A percentile compares a stretch with the other conserved stretches of the same genome.
Conservation (phyloP, 179 eudicot species). For the Camellia oleifera region DNA sequence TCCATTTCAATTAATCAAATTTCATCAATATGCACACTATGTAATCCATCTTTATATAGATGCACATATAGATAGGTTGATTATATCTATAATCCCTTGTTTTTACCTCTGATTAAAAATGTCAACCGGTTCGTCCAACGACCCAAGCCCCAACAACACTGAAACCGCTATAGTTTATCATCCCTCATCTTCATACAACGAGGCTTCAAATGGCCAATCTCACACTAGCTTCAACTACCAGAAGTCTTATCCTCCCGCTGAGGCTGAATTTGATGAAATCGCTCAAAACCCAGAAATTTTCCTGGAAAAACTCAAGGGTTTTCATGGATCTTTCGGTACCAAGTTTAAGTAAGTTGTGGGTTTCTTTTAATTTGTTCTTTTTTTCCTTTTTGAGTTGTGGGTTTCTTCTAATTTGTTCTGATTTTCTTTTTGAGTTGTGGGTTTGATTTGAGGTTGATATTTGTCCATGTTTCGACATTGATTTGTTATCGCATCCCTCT, state of each 20-base stretch:
- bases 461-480: background rate
- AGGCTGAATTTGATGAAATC: constrained; percentile 19
- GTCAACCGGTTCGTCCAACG: constrained; percentile 10
- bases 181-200: background rate
- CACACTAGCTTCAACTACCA: background rate
- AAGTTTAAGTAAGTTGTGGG: constrained; percentile 24
- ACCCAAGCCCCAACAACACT: constrained; percentile 12
- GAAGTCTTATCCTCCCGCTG: constrained; percentile 20
- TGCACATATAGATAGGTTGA: background rate
- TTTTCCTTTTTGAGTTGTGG: background rate
- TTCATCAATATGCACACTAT: background rate
- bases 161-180: constrained; percentile 9
- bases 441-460: background rate
- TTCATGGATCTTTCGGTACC: constrained; percentile 16
- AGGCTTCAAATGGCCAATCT: constrained; percentile 1
- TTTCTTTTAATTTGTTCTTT: background rate
- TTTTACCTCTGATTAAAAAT: constrained; percentile 20
- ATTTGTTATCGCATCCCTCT: background rate
- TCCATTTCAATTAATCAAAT: background rate
- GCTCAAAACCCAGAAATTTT: constrained; percentile 16
- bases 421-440: background rate
- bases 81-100: background rate
- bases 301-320: constrained; percentile 18
- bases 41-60: background rate
- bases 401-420: background rate